phyloP scores from a whole-genome alignment of 129 eudicot species.

The Pseudognaphalium luteoalbum region DNA sequence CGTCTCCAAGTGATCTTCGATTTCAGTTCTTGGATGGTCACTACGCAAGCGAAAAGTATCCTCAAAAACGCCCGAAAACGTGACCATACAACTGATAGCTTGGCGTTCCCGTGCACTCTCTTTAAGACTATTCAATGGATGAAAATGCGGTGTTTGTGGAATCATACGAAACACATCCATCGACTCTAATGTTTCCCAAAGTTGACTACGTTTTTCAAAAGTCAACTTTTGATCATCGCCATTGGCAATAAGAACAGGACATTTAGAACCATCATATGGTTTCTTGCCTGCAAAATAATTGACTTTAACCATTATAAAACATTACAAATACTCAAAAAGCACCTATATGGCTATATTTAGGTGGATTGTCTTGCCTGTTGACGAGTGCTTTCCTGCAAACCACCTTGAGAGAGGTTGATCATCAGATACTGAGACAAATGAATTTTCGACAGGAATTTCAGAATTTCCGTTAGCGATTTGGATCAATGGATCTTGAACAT shows the following conservation, averaged over 20 bases:
- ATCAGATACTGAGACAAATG: conserved; percentile 38
- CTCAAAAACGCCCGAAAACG: conserved; percentile 55
- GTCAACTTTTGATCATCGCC: conserved; percentile 40
- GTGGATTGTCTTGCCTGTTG: conserved; percentile 10
- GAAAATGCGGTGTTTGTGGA: conserved; percentile 87
- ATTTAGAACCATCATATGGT: conserved; percentile 2
- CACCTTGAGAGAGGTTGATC: conserved; percentile 71
- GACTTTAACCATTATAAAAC: neutral
- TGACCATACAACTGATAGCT: conserved; percentile 74
- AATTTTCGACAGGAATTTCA: conserved; percentile 20
- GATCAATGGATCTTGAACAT: conserved; percentile 30
- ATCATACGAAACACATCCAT: conserved; percentile 57
- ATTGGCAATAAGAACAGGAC: conserved; percentile 1
- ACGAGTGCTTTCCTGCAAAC: conserved; percentile 50
- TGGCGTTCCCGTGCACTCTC: conserved; percentile 68
- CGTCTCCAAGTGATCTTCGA: conserved; percentile 53
- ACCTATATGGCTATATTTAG: neutral
- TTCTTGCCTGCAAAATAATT: conserved; percentile 19
- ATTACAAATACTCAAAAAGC: neutral
- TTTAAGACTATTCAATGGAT: conserved; percentile 39
- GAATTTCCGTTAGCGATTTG: conserved; percentile 30
- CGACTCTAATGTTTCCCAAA: conserved; percentile 66
- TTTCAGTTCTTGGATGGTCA: conserved; percentile 35
- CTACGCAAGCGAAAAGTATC: conserved; percentile 37
- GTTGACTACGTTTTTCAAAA: conserved; percentile 49